Evolutionary conservation across 352 stramenopile genomes (phyloP).

Genomic region (Phytophthora pistaciae): DNA sequence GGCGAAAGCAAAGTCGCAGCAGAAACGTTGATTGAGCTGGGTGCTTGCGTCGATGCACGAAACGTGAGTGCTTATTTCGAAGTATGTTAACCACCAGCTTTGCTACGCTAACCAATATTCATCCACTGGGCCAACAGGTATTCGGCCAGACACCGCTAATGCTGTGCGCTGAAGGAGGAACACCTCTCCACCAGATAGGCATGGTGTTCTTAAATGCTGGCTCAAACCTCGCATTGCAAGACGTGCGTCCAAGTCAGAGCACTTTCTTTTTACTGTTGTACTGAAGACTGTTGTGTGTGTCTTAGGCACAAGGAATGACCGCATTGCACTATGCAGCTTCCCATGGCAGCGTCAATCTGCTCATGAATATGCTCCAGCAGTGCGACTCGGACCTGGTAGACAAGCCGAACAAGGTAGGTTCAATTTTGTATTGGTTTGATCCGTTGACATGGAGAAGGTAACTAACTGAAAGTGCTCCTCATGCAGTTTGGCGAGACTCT

Average conservation of each 20-base stretch:
- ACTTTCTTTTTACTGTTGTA: not conserved
- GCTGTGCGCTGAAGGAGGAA: slow-evolving; percentile 68
- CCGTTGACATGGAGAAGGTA: not conserved
- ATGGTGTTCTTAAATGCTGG: slow-evolving; percentile 83
- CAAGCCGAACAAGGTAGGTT: slow-evolving; percentile 66
- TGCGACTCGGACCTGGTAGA: slow-evolving; percentile 63
- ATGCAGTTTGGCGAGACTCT: slow-evolving; percentile 69
- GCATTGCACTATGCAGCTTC: slow-evolving; percentile 72
- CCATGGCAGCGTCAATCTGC: slow-evolving; percentile 63
- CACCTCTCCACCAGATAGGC: slow-evolving; percentile 69
- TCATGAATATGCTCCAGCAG: slow-evolving; percentile 72
- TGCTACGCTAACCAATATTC: not conserved
- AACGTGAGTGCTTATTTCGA: slow-evolving; percentile 54
- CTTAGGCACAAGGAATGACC: slow-evolving; percentile 76
- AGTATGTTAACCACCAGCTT: not conserved
- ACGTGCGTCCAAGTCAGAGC: slow-evolving; percentile 44
- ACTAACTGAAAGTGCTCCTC: no score
- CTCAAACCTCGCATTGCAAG: slow-evolving; percentile 62
- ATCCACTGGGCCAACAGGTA: slow-evolving; percentile 40
- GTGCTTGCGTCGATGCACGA: slow-evolving; percentile 67
- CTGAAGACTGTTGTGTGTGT: not conserved
- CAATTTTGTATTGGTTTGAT: not conserved
- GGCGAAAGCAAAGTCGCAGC: slow-evolving; percentile 70
- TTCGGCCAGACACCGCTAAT: slow-evolving; percentile 82
- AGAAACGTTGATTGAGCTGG: slow-evolving; percentile 76